Evolutionary conservation across 1,284 basidiomycete species (phyloP), one percentile per base, ranked within the genome.

Genomic region (Cutaneotrichosporon cavernicola): DNA sequence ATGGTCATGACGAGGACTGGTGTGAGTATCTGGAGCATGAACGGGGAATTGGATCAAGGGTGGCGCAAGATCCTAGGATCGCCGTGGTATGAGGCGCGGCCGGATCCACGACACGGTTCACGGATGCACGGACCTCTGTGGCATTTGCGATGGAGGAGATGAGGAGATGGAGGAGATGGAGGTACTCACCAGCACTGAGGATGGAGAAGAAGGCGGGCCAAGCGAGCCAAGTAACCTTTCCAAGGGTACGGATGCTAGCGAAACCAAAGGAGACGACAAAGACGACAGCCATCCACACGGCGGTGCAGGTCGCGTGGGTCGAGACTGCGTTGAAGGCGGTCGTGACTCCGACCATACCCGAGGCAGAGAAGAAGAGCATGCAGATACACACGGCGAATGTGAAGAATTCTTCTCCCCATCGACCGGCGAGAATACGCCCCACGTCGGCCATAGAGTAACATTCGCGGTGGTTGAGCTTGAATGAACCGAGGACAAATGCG

Each of bases 281-380:
- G 10, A 70, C 72, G 51, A 80, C 73, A 21, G 72, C 70, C 38
- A 74, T 73, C 57, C 76, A 80, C 14, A 75, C 74, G 49, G 77
- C 75, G 3, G 79, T 80, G 66, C 80, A 81, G 0, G 76, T 73
- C 3, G 69, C 78, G 67, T 81, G 76, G 2, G 61, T 57, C 21
- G 49, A 43, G 26, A 82, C 68, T 22, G 81, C 76, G 72, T 81
- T 82, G 57, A 82, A 69, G 1, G 80, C 80, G 55, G 79, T 77
- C 1, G 80, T 75, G 52, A 80, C 69, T 18, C 73, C 71, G 50
- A 81, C 66, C 55, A 76, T 69, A 43, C 63, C 69, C 0, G 67
- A 63, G 4, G 68, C 73, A 4, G 69, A 64, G 55, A 72, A 67
- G 47, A 71, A 68, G 57, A 68, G 62, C 67, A 69, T 69, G 76